Evolutionary conservation across 1,284 basidiomycete species (phyloP).

Genomic region (Afroboletus lepidellus): DNA sequence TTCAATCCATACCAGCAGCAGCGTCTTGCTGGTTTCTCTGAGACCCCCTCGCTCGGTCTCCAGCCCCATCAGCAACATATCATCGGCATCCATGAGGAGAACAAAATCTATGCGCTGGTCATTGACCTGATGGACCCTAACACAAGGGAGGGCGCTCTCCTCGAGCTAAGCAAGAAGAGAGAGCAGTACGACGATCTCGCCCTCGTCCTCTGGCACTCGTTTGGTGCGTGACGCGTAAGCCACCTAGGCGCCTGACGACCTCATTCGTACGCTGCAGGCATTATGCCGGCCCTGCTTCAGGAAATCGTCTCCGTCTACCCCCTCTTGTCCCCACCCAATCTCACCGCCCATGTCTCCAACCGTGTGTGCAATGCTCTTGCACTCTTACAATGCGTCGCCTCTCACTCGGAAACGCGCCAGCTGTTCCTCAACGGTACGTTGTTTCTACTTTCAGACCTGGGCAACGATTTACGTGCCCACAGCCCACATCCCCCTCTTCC

Average conservation of each 20-base stretch:
- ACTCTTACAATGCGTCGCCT: constrained; percentile 95
- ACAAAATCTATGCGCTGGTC: constrained; percentile 80
- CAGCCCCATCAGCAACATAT: constrained; percentile 49
- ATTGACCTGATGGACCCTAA: constrained; percentile 79
- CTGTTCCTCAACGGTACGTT: constrained; percentile 84
- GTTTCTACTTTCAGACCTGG: not conserved
- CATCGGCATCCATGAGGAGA: constrained; percentile 58
- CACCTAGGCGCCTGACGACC: constrained; percentile 1
- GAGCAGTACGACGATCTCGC: constrained; percentile 99
- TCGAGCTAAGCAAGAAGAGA: constrained; percentile 98
- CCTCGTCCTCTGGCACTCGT: constrained; percentile 97
- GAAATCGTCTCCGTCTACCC: constrained; percentile 99
- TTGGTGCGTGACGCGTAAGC: constrained; percentile 61
- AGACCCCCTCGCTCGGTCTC: constrained; percentile 48
- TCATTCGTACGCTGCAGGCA: constrained; percentile 52
- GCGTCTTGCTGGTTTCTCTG: constrained; percentile 43
- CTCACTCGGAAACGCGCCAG: constrained; percentile 90
- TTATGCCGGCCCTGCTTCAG: constrained; percentile 98
- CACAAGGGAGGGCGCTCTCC: constrained; percentile 82
- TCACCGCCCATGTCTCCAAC: constrained; percentile 98
- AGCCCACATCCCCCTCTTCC: constrained; percentile 98
- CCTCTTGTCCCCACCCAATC: constrained; percentile 90
- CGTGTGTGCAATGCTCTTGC: constrained; percentile 99
- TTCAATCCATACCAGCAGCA: constrained; percentile 53
- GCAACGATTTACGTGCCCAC: constrained; percentile 1